Percentiles rank a stretch among this genome's conserved stretches.
Conservation (phyloP, 345 rosid genomes). For the Brassica rapa region DNA sequence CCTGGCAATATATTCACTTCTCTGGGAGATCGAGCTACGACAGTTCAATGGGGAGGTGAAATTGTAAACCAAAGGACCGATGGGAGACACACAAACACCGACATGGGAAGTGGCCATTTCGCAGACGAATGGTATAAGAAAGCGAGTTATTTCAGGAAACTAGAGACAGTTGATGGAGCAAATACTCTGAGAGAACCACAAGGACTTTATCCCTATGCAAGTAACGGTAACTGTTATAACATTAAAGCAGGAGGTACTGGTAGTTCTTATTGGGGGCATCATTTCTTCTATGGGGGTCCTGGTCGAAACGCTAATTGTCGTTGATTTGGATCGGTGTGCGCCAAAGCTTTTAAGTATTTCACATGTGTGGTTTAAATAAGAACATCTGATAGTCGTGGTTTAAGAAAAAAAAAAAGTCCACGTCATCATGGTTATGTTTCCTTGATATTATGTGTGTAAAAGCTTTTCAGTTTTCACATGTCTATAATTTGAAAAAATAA, state of each 20-base stretch:
- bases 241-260: constrained; percentile 46
- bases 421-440: background rate
- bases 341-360: constrained; percentile 5
- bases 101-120: constrained; percentile 73
- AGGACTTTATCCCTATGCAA: constrained; percentile 43
- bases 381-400: constrained; percentile 6
- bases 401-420: background rate
- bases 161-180: constrained; percentile 53
- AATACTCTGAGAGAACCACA: constrained; percentile 58
- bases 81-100: constrained; percentile 58
- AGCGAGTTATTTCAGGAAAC: constrained; percentile 57
- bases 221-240: constrained; percentile 55
- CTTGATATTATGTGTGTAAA: background rate
- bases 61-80: constrained; percentile 46
- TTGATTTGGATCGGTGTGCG: constrained; percentile 27
- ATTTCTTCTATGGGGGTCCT: constrained; percentile 67
- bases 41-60: constrained; percentile 73
- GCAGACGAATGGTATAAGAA: constrained; percentile 56
- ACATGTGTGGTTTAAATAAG: constrained; percentile 1
- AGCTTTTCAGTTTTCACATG: background rate
- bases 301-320: constrained; percentile 57
- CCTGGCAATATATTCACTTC: constrained; percentile 56
- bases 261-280: constrained; percentile 45
- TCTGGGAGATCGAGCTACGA: constrained; percentile 54
- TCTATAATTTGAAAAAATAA: background rate